Evolutionary conservation across 2,329 filamentous ascomycete genomes (phyloP).

Genomic region (Ophiocordyceps camponoti-leonardi): DNA sequence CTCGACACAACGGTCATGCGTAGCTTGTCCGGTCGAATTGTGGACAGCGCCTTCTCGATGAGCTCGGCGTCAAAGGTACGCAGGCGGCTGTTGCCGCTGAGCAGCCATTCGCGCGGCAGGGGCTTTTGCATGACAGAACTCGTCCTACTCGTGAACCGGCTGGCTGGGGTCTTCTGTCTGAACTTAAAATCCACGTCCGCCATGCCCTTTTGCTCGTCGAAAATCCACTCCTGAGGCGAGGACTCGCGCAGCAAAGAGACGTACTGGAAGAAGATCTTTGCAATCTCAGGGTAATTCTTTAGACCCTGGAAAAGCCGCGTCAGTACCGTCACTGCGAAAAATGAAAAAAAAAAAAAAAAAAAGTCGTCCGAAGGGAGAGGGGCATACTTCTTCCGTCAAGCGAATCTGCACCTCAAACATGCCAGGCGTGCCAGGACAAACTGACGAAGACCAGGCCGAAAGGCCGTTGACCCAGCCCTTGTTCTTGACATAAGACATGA

Average conservation of each 20-base stretch:
- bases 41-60: constrained; percentile 58
- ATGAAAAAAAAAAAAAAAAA: too few relatives aligned
- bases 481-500: constrained; percentile 75
- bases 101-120: constrained; percentile 67
- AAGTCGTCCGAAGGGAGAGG: too few relatives aligned
- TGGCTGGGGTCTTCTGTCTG: constrained; percentile 80
- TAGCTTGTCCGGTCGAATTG: constrained; percentile 76
- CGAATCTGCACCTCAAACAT: constrained; percentile 67
- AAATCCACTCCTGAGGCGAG: constrained; percentile 81
- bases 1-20: constrained; percentile 69
- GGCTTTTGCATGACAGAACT: constrained; percentile 85
- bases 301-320: constrained; percentile 30
- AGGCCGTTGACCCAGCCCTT: constrained; percentile 82
- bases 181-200: constrained; percentile 91
- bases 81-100: constrained; percentile 63
- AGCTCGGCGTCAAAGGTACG: constrained; percentile 64
- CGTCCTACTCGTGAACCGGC: constrained; percentile 71
- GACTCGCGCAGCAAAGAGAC: constrained; percentile 68
- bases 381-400: constrained; percentile 58
- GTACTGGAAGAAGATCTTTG: constrained; percentile 80
- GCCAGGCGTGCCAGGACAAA: constrained; percentile 62
- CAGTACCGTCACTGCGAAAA: not conserved
- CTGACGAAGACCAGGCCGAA: constrained; percentile 55
- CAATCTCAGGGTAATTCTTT: constrained; percentile 64
- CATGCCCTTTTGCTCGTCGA: constrained; percentile 78